Percentiles rank a stretch among this genome's conserved stretches.
Evolutionary conservation across 2,329 filamentous ascomycete species (phyloP).

Genomic region (Phyllosticta ampelicida): DNA sequence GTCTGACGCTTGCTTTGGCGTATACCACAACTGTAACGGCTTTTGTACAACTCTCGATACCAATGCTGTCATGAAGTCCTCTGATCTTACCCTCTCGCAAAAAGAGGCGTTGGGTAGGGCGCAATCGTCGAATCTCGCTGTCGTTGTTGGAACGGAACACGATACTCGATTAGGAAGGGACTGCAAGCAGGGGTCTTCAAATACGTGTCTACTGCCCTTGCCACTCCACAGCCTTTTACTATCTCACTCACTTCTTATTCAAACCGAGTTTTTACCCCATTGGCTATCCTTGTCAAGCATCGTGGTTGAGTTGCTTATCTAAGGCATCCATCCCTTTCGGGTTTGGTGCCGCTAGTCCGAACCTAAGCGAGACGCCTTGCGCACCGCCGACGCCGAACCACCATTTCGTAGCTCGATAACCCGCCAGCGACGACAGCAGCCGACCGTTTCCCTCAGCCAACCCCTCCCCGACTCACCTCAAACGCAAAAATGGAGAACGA

Average conservation of each 20-base stretch:
- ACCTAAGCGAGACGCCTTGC: slow-evolving; percentile 6
- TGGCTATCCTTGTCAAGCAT: too few species aligned
- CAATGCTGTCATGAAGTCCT: background rate
- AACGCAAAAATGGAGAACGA: slow-evolving; percentile 92
- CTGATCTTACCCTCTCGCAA: background rate
- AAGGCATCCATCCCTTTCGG: too few species aligned
- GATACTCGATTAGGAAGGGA: too few species aligned
- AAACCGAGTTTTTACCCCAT: too few species aligned
- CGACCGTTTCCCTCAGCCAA: slow-evolving; percentile 6
- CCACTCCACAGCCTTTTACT: too few species aligned
- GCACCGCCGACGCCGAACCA: slow-evolving; percentile 1
- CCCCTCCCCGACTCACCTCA: background rate
- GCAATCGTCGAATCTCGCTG: background rate
- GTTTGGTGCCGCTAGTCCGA: background rate
- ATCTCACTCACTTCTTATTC: too few species aligned
- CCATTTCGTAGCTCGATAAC: slow-evolving; percentile 10
- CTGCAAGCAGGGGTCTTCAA: too few species aligned
- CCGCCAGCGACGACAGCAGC: slow-evolving; percentile 7
- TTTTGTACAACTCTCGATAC: background rate
- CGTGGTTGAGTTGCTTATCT: too few species aligned
- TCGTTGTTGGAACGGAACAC: too few species aligned
- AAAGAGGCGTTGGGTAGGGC: background rate
- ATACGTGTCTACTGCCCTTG: too few species aligned
- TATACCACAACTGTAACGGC: slow-evolving; percentile 2
- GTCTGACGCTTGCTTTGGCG: background rate